phyloP scores from a whole-genome alignment of 768 basidiomycete species.

The Boletus insuetus region DNA sequence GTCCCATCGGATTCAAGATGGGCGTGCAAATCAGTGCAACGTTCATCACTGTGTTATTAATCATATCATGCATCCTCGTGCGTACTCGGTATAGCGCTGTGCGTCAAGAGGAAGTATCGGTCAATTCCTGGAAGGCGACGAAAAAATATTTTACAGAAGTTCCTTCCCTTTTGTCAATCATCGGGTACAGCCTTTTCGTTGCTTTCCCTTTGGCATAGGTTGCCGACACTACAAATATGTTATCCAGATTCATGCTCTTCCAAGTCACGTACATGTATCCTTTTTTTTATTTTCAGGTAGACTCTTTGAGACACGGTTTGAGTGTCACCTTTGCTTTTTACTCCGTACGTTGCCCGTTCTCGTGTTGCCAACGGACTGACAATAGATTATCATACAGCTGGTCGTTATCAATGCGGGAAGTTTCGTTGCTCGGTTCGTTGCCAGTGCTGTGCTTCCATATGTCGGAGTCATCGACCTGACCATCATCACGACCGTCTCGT shows the following conservation, averaged over 20 bases:
- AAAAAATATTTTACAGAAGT: slow-evolving; percentile 24
- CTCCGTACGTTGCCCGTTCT: slow-evolving; percentile 33
- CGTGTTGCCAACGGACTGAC: background rate
- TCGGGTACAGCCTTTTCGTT: slow-evolving; percentile 10
- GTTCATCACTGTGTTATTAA: slow-evolving; percentile 36
- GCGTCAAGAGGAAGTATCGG: background rate
- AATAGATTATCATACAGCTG: slow-evolving; percentile 31
- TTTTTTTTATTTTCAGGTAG: slow-evolving; percentile 57
- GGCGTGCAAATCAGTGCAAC: slow-evolving; percentile 40
- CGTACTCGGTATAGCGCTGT: slow-evolving; percentile 28
- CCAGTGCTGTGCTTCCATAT: slow-evolving; percentile 37
- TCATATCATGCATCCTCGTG: slow-evolving; percentile 38
- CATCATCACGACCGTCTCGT: slow-evolving; percentile 33
- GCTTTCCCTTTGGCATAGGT: background rate
- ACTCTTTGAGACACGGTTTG: slow-evolving; percentile 49
- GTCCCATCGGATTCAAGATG: slow-evolving; percentile 42
- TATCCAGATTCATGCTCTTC: slow-evolving; percentile 25
- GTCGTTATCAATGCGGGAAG: slow-evolving; percentile 52
- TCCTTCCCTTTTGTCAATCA: slow-evolving; percentile 24
- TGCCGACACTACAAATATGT: background rate
- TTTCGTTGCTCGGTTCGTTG: slow-evolving; percentile 46
- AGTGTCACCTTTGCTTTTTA: slow-evolving; percentile 50
- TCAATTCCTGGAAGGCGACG: slow-evolving; percentile 15
- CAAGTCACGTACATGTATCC: slow-evolving; percentile 47
- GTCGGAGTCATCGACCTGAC: slow-evolving; percentile 46